Base-by-base conservation (phyloP, 1,284 basidiomycete species). In the Albatrellus sp. region DNA sequence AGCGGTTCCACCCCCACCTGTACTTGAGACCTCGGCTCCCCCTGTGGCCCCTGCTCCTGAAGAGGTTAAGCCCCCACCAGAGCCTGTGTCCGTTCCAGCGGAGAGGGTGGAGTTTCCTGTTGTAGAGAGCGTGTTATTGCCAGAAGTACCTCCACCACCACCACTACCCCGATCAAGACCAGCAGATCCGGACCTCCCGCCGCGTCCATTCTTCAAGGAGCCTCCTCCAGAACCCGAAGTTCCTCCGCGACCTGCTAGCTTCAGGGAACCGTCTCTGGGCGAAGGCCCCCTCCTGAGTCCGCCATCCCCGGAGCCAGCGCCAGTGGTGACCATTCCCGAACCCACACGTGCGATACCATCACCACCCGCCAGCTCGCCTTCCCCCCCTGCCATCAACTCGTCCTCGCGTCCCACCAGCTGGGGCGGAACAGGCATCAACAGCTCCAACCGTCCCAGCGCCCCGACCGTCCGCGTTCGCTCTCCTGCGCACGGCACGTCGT, bases 131-230 rank as follows among this genome's bases (percentile, higher is more conserved):
- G 24, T 7, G 24, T 24, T 24, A 24, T 24, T 24, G 7, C 24
- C 24, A 24, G 24, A 7, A 24, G 24, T 24, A 7, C 41, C 48
- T 0, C 28, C 49, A 7, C 46, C 33, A 9, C 34, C 29, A 5
- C 35, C 45, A 2, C 17, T 24, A 24, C 24, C 24, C 24, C 4
- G 7, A 24, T 24, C 24, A 24, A 7, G 3, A 7, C 24, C 24
- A 24, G 24, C 24, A 7, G 24, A 24, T 24, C 7, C 7, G 24
- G 24, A 24, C 24, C 24, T 24, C 24, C 65, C 68, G 34, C 62
- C 62, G 38, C 64, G 73, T 31, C 75, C 75, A 2, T 50, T 55
- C 1, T 77, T 78, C 60, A 75, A 70, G 57, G 72, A 75, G 42
- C 64, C 63, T 19, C 60, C 61, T 12, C 63, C 66, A 6, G 60